Conservation (phyloP, 495 filamentous ascomycete genomes). For the Penicillium odoratum region DNA sequence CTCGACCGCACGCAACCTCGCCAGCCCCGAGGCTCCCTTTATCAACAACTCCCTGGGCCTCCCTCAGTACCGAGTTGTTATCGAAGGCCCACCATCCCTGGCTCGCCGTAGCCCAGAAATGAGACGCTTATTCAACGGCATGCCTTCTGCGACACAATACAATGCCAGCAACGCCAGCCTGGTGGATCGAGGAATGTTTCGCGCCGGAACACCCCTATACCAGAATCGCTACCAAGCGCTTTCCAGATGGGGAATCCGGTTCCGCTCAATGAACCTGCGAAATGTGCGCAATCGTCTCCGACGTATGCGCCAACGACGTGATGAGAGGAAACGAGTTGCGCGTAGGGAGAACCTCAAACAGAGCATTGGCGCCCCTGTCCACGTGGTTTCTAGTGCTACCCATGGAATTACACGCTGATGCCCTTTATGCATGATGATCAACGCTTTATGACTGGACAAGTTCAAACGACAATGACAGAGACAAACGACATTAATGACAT, state of each 20-base stretch:
- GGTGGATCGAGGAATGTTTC: slow-evolving; percentile 33
- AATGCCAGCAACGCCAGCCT: slow-evolving; percentile 36
- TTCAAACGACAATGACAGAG: slow-evolving; percentile 15
- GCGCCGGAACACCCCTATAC: slow-evolving; percentile 34
- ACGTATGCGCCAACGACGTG: slow-evolving; percentile 58
- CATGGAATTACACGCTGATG: slow-evolving; percentile 15
- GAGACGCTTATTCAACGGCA: slow-evolving; percentile 26
- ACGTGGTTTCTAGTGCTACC: slow-evolving; percentile 35
- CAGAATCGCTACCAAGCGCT: slow-evolving; percentile 42
- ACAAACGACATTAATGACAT: slow-evolving; percentile 20
- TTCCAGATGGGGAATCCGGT: slow-evolving; percentile 48
- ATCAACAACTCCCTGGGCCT: slow-evolving; percentile 55
- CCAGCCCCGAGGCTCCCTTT: slow-evolving; percentile 30
- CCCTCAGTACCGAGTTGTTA: slow-evolving; percentile 53
- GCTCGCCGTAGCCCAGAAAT: slow-evolving; percentile 43
- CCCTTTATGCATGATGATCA: slow-evolving; percentile 13
- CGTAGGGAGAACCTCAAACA: slow-evolving; percentile 63
- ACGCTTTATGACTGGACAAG: slow-evolving; percentile 20
- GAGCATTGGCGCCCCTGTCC: slow-evolving; percentile 56
- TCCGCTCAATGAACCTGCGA: slow-evolving; percentile 55
- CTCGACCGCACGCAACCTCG: slow-evolving; percentile 11
- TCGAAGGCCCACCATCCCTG: slow-evolving; percentile 39
- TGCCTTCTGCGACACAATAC: slow-evolving; percentile 14
- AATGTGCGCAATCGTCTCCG: slow-evolving; percentile 54
- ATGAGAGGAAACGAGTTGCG: slow-evolving; percentile 57